These are phyloP conservation scores for Aegilops tauschii DNA, from an alignment of 176 grass and related monocot genomes.

Conservation along the genomic window DNA sequence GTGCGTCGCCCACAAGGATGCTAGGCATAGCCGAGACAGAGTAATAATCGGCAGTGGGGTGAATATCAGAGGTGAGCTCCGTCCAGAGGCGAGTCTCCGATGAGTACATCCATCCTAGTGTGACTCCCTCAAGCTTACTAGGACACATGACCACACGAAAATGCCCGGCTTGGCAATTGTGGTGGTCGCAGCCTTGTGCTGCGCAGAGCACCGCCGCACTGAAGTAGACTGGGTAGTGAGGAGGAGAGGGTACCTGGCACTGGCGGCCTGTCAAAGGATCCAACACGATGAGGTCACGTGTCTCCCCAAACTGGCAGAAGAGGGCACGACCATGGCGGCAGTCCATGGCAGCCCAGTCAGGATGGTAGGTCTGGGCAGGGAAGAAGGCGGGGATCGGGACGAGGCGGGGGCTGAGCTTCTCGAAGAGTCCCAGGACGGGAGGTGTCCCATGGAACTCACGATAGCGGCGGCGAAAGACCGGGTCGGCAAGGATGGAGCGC, in stretches of 20 bases:
- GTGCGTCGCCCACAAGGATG: background rate
- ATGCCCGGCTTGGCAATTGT: background rate
- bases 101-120: background rate
- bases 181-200: background rate
- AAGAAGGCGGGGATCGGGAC: background rate
- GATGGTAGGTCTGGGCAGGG: background rate
- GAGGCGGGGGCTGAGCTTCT: background rate
- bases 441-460: background rate
- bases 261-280: background rate
- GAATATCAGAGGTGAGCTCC: background rate
- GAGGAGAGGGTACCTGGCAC: background rate
- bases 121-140: too few relatives aligned
- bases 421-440: background rate
- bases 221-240: background rate
- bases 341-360: background rate
- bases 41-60: background rate
- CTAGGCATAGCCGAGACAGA: background rate
- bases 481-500: background rate
- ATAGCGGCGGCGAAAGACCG: constrained; percentile 9
- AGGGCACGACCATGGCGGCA: background rate
- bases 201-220: background rate
- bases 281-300: background rate
- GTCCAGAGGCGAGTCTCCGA: background rate
- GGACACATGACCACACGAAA: background rate
- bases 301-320: background rate